phyloP scores from a whole-genome alignment of 352 stramenopile species.

The Globisporangium cystogenes region DNA sequence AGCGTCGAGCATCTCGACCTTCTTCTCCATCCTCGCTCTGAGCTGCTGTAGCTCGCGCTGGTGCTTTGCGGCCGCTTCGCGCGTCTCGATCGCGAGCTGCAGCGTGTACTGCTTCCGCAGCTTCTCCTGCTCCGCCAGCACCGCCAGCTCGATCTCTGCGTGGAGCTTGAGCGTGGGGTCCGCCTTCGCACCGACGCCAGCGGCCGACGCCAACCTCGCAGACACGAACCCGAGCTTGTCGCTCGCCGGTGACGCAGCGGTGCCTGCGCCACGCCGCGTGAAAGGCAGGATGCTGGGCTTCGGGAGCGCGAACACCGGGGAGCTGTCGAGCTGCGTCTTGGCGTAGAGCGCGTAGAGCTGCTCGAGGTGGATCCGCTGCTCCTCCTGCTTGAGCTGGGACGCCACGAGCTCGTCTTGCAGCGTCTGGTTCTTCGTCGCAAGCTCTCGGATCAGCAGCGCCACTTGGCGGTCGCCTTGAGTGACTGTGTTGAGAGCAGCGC shows the following conservation, averaged over 20 bases:
- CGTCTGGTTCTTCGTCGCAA: conserved; percentile 34
- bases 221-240: neutral
- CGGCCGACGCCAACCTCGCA: too few species aligned
- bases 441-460: conserved; percentile 27
- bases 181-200: conserved; percentile 1
- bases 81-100: conserved; percentile 23
- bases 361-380: conserved; percentile 59
- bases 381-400: conserved; percentile 44
- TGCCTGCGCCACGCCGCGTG: conserved; percentile 6
- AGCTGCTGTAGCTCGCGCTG: conserved; percentile 16
- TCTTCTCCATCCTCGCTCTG: conserved; percentile 28
- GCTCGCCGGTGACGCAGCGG: neutral
- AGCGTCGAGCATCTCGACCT: conserved; percentile 45
- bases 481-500: neutral
- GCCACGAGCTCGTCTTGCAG: conserved; percentile 46
- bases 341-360: conserved; percentile 58
- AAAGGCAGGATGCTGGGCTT: conserved; percentile 32
- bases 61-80: conserved; percentile 20
- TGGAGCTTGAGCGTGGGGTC: conserved; percentile 20
- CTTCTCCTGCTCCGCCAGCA: conserved; percentile 32
- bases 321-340: conserved; percentile 25
- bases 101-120: conserved; percentile 36
- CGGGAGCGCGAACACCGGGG: conserved; percentile 28
- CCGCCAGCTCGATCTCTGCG: conserved; percentile 44
- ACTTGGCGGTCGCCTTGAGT: conserved; percentile 17